Percentiles rank a stretch among this genome's conserved stretches.
Conservation (phyloP, 805 yeast genomes). For the Saccharomycopsis synnaedendra region DNA sequence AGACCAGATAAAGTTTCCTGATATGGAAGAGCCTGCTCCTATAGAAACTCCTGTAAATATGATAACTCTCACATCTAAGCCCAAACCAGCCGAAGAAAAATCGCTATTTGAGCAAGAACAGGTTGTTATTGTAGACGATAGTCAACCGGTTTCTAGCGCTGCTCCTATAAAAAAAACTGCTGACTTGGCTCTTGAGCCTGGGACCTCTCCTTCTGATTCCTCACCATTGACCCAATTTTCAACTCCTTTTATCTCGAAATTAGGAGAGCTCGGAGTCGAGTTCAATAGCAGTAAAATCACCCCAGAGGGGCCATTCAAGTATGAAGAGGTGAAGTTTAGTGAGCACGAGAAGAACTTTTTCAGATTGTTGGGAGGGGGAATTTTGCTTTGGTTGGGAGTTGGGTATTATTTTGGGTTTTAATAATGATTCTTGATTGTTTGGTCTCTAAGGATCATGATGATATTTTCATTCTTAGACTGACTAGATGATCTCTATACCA, state of each 20-base stretch:
- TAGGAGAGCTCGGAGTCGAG: background rate
- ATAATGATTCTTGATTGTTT: no score
- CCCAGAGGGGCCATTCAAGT: constrained; percentile 1
- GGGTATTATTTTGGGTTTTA: background rate
- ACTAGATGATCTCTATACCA: no score
- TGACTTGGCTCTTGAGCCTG: background rate
- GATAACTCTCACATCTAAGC: background rate
- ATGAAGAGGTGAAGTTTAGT: constrained; percentile 5
- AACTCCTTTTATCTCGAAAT: background rate
- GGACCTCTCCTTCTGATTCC: background rate
- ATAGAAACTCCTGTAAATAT: constrained; percentile 9
- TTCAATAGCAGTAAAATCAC: background rate
- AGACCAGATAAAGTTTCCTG: constrained; percentile 1
- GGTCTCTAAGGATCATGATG: no score
- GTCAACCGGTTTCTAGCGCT: background rate
- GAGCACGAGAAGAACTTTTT: constrained; percentile 9
- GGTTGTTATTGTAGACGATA: background rate
- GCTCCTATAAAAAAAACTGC: background rate
- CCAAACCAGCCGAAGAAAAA: background rate
- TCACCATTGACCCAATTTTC: background rate
- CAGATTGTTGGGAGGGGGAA: background rate
- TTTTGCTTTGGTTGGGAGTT: background rate
- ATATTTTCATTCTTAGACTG: no score
- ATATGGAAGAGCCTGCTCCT: background rate
- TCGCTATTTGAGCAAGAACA: no score